These are phyloP conservation scores for Przewalskia tangutica DNA, from an alignment of 257 asterid species.

Conservation along the genomic window DNA sequence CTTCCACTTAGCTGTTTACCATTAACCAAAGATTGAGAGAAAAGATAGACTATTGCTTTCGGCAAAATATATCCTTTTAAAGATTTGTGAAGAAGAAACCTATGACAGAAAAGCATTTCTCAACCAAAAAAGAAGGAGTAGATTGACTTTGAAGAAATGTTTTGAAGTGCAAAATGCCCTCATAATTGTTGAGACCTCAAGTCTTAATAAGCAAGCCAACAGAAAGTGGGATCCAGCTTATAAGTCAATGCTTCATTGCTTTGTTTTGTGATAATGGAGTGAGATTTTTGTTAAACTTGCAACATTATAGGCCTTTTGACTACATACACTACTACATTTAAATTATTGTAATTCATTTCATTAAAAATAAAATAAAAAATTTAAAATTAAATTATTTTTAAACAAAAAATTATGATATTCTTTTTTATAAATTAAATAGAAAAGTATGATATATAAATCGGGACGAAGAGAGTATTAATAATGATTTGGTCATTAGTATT, in stretches of 20 bases:
- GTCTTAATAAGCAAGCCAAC: slow-evolving; percentile 4
- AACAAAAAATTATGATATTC: too few species aligned
- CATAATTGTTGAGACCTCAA: background rate
- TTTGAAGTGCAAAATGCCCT: slow-evolving; percentile 1
- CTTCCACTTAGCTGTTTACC: background rate
- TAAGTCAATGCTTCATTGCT: slow-evolving; percentile 9
- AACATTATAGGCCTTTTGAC: background rate
- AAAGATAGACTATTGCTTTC: background rate
- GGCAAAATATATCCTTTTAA: background rate
- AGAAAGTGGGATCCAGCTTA: background rate
- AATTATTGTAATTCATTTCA: too few species aligned
- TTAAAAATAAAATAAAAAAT: too few species aligned
- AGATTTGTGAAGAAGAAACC: background rate
- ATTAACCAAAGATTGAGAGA: background rate
- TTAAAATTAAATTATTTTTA: too few species aligned
- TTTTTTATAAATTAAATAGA: too few species aligned
- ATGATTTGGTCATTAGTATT: background rate
- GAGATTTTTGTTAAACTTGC: background rate
- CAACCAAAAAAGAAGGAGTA: background rate
- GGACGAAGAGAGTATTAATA: too few species aligned
- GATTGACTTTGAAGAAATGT: slow-evolving; percentile 7
- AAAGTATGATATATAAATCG: too few species aligned
- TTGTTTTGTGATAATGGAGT: background rate
- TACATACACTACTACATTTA: too few species aligned
- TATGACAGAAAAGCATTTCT: background rate